A percentile compares a stretch with the other conserved stretches of the same genome.
These are phyloP conservation scores for Lentinula edodes DNA, from an alignment of 768 basidiomycete species.

Conservation along the genomic window DNA sequence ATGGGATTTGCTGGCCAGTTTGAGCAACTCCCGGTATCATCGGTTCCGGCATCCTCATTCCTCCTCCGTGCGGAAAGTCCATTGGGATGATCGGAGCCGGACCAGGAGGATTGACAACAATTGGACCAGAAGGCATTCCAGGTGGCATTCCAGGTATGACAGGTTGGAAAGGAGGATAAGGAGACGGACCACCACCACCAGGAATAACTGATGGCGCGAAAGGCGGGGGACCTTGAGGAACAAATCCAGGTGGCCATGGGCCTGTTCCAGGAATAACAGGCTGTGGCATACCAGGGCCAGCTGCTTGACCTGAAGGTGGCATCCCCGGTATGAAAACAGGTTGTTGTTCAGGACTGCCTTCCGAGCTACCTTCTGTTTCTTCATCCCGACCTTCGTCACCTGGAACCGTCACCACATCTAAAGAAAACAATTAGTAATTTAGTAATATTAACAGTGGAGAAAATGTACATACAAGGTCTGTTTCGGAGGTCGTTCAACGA, in stretches of 20 bases:
- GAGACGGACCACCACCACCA: conserved; percentile 9
- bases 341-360: not conserved
- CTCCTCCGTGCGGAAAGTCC: not conserved
- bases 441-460: not conserved
- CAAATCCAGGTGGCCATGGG: not conserved
- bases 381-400: not conserved
- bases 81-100: conserved; percentile 16
- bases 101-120: conserved; percentile 3
- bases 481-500: conserved; percentile 9
- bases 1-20: conserved; percentile 5
- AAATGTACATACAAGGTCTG: not conserved
- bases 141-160: conserved; percentile 14
- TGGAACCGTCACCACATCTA: not conserved
- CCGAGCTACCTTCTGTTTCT: not conserved
- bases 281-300: conserved; percentile 1
- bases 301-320: not conserved
- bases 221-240: not conserved
- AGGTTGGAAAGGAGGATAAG: conserved; percentile 11
- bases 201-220: conserved; percentile 18
- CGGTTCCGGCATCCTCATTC: not conserved
- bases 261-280: conserved; percentile 2
- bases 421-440: not conserved
- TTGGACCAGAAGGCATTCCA: not conserved
- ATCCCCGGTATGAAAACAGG: conserved; percentile 1
- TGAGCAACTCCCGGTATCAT: not conserved